Percentiles rank a stretch among this genome's conserved stretches.
Conservation (phyloP, 2,329 filamentous ascomycete genomes). For the Didymella keratinophila region DNA sequence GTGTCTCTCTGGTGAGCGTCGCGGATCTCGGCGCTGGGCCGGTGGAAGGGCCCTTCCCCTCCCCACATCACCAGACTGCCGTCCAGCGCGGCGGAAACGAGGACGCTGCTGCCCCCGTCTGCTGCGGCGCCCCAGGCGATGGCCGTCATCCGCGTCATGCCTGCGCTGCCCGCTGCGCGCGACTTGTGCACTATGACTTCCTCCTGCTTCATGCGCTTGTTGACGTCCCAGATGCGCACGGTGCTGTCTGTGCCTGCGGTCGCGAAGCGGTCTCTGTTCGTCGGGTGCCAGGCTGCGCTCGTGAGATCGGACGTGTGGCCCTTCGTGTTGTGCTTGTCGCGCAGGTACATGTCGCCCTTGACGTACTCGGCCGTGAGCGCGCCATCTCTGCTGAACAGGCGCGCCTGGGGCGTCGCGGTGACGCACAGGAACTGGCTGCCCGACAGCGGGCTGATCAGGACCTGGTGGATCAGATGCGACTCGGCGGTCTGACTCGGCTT, state of each 20-base stretch:
- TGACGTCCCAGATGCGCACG: conserved; percentile 94
- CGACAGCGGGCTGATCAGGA: conserved; percentile 84
- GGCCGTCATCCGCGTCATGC: conserved; percentile 91
- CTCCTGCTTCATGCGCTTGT: conserved; percentile 86
- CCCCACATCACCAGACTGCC: conserved; percentile 91
- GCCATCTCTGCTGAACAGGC: conserved; percentile 88
- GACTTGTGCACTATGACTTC: conserved; percentile 97
- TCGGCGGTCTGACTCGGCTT: conserved; percentile 77
- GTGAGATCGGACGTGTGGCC: conserved; percentile 94
- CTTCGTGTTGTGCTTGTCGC: conserved; percentile 97
- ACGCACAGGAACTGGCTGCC: conserved; percentile 85
- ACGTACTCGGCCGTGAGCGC: conserved; percentile 86
- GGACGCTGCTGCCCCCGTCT: conserved; percentile 78
- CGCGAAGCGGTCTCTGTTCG: conserved; percentile 81
- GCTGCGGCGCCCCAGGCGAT: conserved; percentile 82
- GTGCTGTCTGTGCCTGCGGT: conserved; percentile 97
- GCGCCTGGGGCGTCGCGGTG: conserved; percentile 87
- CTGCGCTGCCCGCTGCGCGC: conserved; percentile 83
- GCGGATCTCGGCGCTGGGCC: conserved; percentile 82
- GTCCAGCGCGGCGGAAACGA: conserved; percentile 85
- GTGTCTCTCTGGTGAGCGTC: conserved; percentile 83
- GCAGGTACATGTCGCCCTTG: conserved; percentile 97
- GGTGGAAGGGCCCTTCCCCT: conserved; percentile 83
- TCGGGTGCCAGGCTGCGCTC: conserved; percentile 89
- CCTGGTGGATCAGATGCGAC: conserved; percentile 85